A percentile compares a stretch with the other conserved stretches of the same genome.
phyloP scores from a whole-genome alignment of 202 grass and related monocot species.

The Schoenoplectus tabernaemontani region DNA sequence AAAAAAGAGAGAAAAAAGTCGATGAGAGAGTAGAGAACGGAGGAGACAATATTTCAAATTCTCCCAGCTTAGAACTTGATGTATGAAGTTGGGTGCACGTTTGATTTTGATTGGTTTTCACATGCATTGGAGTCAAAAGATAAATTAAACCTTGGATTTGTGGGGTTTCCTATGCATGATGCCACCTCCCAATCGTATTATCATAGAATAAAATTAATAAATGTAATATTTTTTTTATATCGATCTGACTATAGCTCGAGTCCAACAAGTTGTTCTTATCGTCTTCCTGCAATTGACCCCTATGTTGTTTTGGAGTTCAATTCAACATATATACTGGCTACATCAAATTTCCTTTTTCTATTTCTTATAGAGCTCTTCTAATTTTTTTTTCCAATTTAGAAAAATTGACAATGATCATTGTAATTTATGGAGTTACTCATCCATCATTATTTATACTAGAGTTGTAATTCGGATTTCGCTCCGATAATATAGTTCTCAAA shows the following conservation, averaged over 20 bases:
- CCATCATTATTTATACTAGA: not conserved
- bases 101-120: not conserved
- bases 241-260: not conserved
- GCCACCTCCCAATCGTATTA: not conserved
- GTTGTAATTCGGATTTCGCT: too few relatives aligned
- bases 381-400: not conserved
- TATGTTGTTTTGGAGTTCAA: not conserved
- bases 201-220: not conserved
- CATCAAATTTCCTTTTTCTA: not conserved
- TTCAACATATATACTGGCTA: not conserved
- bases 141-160: not conserved
- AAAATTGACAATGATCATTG: not conserved
- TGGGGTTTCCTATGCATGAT: not conserved
- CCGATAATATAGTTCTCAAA: too few relatives aligned
- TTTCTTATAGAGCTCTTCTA: not conserved
- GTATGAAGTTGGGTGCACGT: not conserved
- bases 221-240: not conserved
- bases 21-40: too few relatives aligned
- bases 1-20: too few relatives aligned
- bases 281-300: not conserved
- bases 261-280: not conserved
- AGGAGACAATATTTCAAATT: too few relatives aligned
- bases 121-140: not conserved
- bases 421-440: not conserved
- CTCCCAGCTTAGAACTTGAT: too few relatives aligned